Base-by-base conservation (phyloP, 331 rosid species). In the Erythrophleum ivorense region DNA sequence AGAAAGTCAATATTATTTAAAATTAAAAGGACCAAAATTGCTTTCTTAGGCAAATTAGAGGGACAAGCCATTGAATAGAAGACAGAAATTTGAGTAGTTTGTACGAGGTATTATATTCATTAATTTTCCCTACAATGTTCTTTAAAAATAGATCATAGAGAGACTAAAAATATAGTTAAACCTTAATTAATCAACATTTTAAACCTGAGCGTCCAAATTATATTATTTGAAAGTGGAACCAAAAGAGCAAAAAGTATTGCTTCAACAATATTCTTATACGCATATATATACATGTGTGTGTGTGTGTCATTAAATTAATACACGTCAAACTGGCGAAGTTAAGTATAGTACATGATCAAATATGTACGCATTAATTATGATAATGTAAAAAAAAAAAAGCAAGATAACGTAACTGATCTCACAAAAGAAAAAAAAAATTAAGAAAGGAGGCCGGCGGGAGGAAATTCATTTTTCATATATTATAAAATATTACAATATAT, bases 361-460 rank as follows among this genome's bases (percentile, higher is more conserved):
- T 67, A 40, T 11, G 31, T 9, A 14, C 19, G 7, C 53, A 9
- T 19, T 29, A 68, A 15, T 43, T 19, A 43, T 2, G 34, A 67
- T 67, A 67, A 67, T n/a, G 31, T 67, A n/a, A 67, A 67, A 3
- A 67, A 67, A 67, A 67, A 24, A 66, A 24, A 1, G 1, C 5
- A 67, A 40, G 36, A 68, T 68, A 41, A 40, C 41, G 73, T 5
- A 41, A 40, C 48, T 19, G 48, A 68, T 62, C 41, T 54, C 54
- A 18, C 34, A n/a, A 41, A 7, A 41, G 8, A 0, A 6, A 36
- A n/a, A 68, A 41, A 41, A n/a, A 7, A 18, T 16, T 3, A 40
- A 67, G 68, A n/a, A 68, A 21, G 2, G 24, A 29, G 43, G 60
- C n/a, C 60, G 76, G 76, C 76, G 29, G 60, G 15, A 71, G 38